A percentile compares a stretch with the other conserved stretches of the same genome.
Evolutionary conservation across 208 protist genomes (phyloP).

Genomic region (Trypanosomatidae sp.): DNA sequence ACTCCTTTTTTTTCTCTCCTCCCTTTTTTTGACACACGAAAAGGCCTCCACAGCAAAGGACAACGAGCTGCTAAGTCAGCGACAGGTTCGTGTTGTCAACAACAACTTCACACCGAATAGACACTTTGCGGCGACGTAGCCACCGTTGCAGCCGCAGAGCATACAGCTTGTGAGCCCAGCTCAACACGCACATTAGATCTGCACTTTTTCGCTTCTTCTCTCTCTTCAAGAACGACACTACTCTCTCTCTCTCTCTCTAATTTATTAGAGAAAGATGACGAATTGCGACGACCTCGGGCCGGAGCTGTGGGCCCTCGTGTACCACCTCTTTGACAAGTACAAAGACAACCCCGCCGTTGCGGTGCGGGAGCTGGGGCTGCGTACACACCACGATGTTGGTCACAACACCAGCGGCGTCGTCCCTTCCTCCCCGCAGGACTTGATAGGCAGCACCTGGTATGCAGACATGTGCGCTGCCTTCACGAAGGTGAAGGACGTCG

Average conservation of each 20-base stretch:
- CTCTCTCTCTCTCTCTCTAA: too few relatives aligned
- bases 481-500: conserved; percentile 13
- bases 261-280: too few relatives aligned
- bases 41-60: too few relatives aligned
- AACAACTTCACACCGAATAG: too few relatives aligned
- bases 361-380: conserved; percentile 52
- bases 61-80: too few relatives aligned
- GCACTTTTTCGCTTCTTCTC: too few relatives aligned
- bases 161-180: too few relatives aligned
- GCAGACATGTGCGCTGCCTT: conserved; percentile 40
- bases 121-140: too few relatives aligned
- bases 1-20: background rate
- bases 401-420: background rate
- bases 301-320: conserved; percentile 64
- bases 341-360: conserved; percentile 11
- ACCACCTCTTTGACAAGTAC: conserved; percentile 61
- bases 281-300: conserved; percentile 49
- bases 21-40: background rate
- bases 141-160: too few relatives aligned
- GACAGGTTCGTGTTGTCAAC: too few relatives aligned
- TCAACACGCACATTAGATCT: too few relatives aligned
- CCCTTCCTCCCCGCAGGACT: conserved; percentile 10
- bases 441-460: conserved; percentile 53
- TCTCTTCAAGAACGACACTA: too few relatives aligned
- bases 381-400: conserved; percentile 32